Base-by-base conservation (phyloP, 2,329 filamentous ascomycete species). In the Hypocreales sp. region DNA sequence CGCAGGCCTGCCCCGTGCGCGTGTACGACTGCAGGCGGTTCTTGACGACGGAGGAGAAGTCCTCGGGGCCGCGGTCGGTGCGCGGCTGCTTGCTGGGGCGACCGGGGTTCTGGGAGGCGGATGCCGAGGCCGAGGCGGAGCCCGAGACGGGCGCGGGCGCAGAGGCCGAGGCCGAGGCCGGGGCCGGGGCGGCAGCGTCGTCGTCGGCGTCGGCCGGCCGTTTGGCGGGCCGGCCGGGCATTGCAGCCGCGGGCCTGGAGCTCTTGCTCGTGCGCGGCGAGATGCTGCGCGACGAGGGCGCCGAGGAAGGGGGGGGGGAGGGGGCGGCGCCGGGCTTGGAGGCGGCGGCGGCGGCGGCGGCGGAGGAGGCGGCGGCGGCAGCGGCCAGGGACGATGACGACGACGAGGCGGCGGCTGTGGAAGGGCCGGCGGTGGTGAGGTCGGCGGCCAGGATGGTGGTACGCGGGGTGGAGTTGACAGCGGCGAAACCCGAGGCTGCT, bases 1-100 rank as follows among this genome's bases (percentile, higher is more conserved):
- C 82, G 61, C 82, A 92, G 18, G 82, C 82, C 55, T 92, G 82
- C 8, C 82, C 82, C 0, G 82, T 92, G 31, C 67, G 58, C 13
- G 64, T 66, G 36, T 67, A 67, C 4, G 62, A 60, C 36, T 63
- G 60, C 24, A 70, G 48, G 29, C 65, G 61, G 41, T 50, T 64
- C 53, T 69, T 69, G 37, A 70, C 63, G 18, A 65, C 60, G 31
- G 50, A 59, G 4, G 65, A 70, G 35, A 68, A 71, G 37, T 67
- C 62, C 26, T 63, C 58, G 15, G 51, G 41, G 4, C 52, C 51
- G 30, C 56, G 56, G 24, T 67, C 62, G 13, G 64, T 40, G n/a
- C 60, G 51, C 21, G 63, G 54, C 30, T 64, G 44, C 47, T 67
- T 69, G 36, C 53, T 41, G 46, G 63, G 66, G 31, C 39, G 19